These are phyloP conservation scores for Solanum gracilifrons DNA, from an alignment of 257 asterid species.

Conservation along the genomic window DNA sequence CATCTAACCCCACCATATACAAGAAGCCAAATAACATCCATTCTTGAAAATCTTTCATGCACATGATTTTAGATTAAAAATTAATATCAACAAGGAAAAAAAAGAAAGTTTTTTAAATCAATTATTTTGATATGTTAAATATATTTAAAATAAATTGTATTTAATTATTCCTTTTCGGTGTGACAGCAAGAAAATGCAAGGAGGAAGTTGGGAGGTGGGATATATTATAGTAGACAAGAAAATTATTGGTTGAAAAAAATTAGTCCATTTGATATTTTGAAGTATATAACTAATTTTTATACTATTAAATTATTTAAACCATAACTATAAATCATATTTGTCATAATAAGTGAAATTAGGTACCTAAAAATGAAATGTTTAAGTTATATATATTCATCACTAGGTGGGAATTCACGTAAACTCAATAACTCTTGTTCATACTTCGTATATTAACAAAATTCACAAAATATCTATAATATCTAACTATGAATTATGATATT, in stretches of 20 bases:
- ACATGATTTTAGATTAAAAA: not conserved
- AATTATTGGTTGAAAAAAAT: not conserved
- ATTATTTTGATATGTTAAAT: not conserved
- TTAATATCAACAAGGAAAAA: not conserved
- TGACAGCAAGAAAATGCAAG: not conserved
- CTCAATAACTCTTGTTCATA: not conserved
- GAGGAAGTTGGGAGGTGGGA: not conserved
- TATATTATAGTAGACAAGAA: not conserved
- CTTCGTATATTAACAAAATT: not conserved
- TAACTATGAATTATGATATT: not conserved
- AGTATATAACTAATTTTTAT: not conserved
- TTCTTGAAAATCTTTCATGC: not conserved
- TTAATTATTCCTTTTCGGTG: not conserved
- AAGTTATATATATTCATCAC: not conserved
- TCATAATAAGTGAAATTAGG: not conserved
- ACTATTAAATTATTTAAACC: not conserved
- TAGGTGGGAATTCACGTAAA: not conserved
- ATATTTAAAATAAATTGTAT: not conserved
- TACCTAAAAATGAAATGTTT: not conserved
- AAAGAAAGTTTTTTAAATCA: not conserved
- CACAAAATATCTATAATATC: not conserved
- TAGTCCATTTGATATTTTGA: not conserved
- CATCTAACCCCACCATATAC: slow-evolving; percentile 2
- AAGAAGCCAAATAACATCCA: slow-evolving; percentile 4
- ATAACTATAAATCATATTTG: not conserved